Evolutionary conservation across 345 rosid genomes (phyloP).

Genomic region (Gossypium raimondii): DNA sequence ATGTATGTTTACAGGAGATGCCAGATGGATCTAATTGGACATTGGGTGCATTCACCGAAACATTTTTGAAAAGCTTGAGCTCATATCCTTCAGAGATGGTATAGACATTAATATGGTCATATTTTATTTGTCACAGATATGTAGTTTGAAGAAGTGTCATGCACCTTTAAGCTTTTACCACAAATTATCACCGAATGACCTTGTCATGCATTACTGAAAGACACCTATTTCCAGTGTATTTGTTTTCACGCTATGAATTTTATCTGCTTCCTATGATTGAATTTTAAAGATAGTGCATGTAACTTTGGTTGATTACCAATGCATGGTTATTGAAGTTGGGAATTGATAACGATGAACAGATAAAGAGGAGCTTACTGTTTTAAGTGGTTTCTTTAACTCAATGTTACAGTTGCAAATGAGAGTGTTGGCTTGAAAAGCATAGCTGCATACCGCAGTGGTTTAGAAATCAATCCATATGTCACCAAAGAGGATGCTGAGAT

Average conservation of each 20-base stretch:
- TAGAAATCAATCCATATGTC: conserved; percentile 66
- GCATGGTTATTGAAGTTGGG: background rate
- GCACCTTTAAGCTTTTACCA: background rate
- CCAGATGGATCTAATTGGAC: conserved; percentile 56
- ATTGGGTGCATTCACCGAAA: conserved; percentile 53
- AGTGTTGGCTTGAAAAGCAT: conserved; percentile 75
- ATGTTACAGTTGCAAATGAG: conserved; percentile 46
- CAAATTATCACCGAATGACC: conserved; percentile 1
- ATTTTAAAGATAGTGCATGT: background rate
- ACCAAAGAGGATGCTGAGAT: conserved; percentile 56
- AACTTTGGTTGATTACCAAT: background rate
- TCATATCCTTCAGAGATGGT: conserved; percentile 76
- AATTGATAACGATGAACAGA: background rate
- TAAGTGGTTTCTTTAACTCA: conserved; percentile 43
- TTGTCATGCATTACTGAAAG: background rate
- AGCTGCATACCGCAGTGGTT: conserved; percentile 91
- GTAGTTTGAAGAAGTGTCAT: background rate
- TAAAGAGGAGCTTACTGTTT: background rate
- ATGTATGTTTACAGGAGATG: conserved; percentile 35
- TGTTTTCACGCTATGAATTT: conserved; percentile 1
- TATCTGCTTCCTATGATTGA: background rate
- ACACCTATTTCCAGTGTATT: background rate
- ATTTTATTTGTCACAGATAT: conserved; percentile 8
- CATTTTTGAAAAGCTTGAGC: conserved; percentile 45
- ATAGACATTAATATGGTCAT: conserved; percentile 6